phyloP scores from a whole-genome alignment of 768 basidiomycete species.

The Kwoniella botswanensis region DNA sequence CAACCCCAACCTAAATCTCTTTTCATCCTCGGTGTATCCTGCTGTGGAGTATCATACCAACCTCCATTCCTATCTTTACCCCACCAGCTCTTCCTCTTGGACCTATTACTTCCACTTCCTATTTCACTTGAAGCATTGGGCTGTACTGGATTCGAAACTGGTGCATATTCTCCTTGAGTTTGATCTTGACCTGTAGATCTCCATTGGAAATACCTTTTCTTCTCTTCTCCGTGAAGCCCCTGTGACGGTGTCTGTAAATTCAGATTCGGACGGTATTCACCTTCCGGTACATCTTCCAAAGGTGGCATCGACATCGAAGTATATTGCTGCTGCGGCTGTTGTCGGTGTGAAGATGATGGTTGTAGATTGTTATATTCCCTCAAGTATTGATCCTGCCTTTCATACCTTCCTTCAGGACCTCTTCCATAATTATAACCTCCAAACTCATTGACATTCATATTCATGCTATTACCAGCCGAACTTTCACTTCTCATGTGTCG shows the following conservation, averaged over 20 bases:
- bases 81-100: conserved; percentile 10
- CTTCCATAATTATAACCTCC: neutral
- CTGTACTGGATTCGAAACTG: neutral
- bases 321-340: neutral
- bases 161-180: conserved; percentile 1
- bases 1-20: conserved; percentile 14
- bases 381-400: conserved; percentile 2
- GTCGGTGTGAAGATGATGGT: neutral
- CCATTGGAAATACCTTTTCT: neutral
- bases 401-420: conserved; percentile 17
- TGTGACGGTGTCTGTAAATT: no score
- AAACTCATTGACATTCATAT: conserved; percentile 9
- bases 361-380: conserved; percentile 8
- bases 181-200: neutral
- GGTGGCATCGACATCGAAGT: conserved; percentile 5
- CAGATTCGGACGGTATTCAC: neutral
- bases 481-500: conserved; percentile 11
- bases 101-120: neutral
- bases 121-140: neutral
- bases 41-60: neutral
- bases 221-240: no score
- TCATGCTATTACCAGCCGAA: neutral
- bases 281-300: conserved; percentile 7
- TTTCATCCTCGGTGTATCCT: conserved; percentile 6
- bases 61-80: conserved; percentile 7